Percentiles rank a stretch among this genome's conserved stretches.
Conservation (phyloP, 1,139 yeast genomes). For the Pichia sp. region DNA sequence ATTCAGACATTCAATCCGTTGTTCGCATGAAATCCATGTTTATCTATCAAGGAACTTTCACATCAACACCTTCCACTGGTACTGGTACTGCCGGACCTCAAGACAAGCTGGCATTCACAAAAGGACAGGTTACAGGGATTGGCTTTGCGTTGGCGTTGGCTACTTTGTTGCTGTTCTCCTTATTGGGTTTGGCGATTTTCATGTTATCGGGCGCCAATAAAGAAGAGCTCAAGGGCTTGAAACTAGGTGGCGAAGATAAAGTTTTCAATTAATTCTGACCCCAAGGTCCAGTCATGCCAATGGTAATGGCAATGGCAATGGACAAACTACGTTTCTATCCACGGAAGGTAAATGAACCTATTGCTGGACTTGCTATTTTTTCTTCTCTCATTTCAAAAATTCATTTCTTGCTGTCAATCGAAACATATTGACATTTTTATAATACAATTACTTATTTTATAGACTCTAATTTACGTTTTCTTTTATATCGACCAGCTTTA, state of each 20-base stretch:
- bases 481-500: too few species aligned
- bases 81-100: background rate
- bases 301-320: too few species aligned
- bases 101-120: constrained; percentile 23
- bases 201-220: constrained; percentile 40
- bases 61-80: constrained; percentile 12
- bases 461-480: too few species aligned
- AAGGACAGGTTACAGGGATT: constrained; percentile 81
- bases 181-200: constrained; percentile 46
- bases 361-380: too few species aligned
- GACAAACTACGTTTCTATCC: too few species aligned
- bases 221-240: constrained; percentile 18
- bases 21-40: constrained; percentile 25
- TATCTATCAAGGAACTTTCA: constrained; percentile 17
- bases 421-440: too few species aligned
- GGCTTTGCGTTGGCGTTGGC: constrained; percentile 86
- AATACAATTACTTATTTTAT: too few species aligned
- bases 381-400: too few species aligned
- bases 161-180: constrained; percentile 60
- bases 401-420: too few species aligned
- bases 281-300: too few species aligned
- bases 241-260: constrained; percentile 47
- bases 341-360: too few species aligned
- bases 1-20: constrained; percentile 30
- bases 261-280: constrained; percentile 10